phyloP scores from a whole-genome alignment of 2,329 filamentous ascomycete genomes.

The Fusarium bulbicola region DNA sequence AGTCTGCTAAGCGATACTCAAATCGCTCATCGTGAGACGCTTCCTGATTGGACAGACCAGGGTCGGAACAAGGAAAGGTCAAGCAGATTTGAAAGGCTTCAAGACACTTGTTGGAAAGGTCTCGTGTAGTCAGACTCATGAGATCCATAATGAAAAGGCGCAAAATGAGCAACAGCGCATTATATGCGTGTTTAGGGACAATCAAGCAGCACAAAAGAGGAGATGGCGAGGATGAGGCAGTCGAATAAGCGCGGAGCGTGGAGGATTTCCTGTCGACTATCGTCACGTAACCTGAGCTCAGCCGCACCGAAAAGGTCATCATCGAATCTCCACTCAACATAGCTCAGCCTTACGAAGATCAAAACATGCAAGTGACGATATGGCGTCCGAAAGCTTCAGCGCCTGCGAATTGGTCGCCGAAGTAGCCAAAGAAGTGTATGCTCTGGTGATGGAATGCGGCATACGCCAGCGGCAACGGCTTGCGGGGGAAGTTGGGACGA shows the following conservation, averaged over 20 bases:
- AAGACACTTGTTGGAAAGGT: background rate
- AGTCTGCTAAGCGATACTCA: background rate
- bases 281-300: no score
- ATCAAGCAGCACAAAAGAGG: background rate
- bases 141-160: rapidly evolving
- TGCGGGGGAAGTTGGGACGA: background rate
- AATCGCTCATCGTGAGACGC: background rate
- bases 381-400: background rate
- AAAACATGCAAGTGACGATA: background rate
- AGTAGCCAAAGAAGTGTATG: background rate
- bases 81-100: background rate
- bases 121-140: rapidly evolving
- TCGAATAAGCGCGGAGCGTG: no score
- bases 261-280: no score
- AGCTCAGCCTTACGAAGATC: background rate
- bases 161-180: rapidly evolving
- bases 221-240: background rate
- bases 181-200: rapidly evolving
- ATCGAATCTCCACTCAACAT: background rate
- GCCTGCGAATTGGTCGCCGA: background rate
- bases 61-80: rapidly evolving
- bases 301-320: no score
- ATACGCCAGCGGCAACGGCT: background rate
- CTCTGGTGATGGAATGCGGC: background rate
- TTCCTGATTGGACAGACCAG: rapidly evolving